A percentile compares a stretch with the other conserved stretches of the same genome.
phyloP scores from a whole-genome alignment of 1,284 basidiomycete genomes.

The Sanguinoderma infundibulare region DNA sequence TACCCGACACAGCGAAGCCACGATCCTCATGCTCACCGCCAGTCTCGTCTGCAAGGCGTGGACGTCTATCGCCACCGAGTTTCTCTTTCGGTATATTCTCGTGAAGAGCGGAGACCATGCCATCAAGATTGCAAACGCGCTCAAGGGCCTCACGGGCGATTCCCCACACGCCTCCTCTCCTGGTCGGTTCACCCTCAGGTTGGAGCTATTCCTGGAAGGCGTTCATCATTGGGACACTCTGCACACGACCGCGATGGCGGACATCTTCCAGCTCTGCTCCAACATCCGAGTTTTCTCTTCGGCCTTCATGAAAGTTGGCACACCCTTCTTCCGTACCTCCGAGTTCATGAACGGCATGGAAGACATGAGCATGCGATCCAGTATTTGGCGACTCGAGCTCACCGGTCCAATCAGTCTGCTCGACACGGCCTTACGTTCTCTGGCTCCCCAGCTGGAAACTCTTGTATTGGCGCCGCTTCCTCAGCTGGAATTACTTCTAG shows the following conservation, averaged over 20 bases:
- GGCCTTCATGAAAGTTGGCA: constrained; percentile 28
- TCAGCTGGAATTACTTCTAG: background rate
- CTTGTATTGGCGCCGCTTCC: constrained; percentile 13
- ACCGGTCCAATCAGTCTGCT: constrained; percentile 8
- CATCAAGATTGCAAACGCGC: constrained; percentile 24
- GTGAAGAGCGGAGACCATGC: constrained; percentile 37
- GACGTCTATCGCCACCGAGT: constrained; percentile 30
- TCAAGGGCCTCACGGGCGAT: constrained; percentile 11
- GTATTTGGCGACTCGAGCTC: constrained; percentile 24
- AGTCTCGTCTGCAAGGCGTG: constrained; percentile 37
- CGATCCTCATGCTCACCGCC: constrained; percentile 35
- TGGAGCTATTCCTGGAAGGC: constrained; percentile 38
- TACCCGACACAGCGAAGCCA: constrained; percentile 32
- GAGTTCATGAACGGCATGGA: constrained; percentile 12
- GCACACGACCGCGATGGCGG: constrained; percentile 31
- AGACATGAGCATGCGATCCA: constrained; percentile 1
- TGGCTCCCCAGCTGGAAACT: constrained; percentile 14
- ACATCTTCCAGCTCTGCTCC: constrained; percentile 33
- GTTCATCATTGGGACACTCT: constrained; percentile 33
- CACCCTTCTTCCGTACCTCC: background rate
- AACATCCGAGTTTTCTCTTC: constrained; percentile 39
- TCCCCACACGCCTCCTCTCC: background rate
- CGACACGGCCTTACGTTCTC: constrained; percentile 1
- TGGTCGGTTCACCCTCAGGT: constrained; percentile 29
- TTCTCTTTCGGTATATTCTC: constrained; percentile 38